These are phyloP conservation scores for Macrolepiota albuminosa DNA, from an alignment of 768 basidiomycete species.

Conservation along the genomic window DNA sequence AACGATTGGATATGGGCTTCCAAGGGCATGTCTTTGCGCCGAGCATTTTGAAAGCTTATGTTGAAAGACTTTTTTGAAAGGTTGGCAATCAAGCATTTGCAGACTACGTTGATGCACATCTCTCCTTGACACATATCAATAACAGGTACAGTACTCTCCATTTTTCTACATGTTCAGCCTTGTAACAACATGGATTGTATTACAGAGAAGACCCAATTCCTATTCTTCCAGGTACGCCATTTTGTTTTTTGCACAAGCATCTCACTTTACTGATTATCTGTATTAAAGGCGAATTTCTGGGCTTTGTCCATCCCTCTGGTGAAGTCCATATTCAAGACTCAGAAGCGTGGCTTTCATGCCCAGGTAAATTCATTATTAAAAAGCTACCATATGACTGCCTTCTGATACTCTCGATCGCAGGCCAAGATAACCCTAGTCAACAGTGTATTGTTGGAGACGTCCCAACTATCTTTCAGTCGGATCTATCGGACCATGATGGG, in stretches of 20 bases:
- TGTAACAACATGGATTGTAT: not conserved
- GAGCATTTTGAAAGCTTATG: not conserved
- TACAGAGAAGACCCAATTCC: slow-evolving; percentile 26
- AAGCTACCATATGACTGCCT: not conserved
- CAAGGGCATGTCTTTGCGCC: slow-evolving; percentile 11
- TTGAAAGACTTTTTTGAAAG: slow-evolving; percentile 14
- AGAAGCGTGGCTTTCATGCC: slow-evolving; percentile 16
- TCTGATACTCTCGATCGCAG: slow-evolving; percentile 21
- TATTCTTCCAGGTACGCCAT: slow-evolving; percentile 19
- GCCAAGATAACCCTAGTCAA: slow-evolving; percentile 52
- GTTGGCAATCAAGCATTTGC: slow-evolving; percentile 54
- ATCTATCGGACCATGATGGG: slow-evolving; percentile 44
- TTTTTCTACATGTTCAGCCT: not conserved
- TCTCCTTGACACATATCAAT: slow-evolving; percentile 42
- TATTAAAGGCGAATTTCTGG: slow-evolving; percentile 23
- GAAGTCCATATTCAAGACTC: slow-evolving; percentile 22
- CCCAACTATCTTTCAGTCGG: slow-evolving; percentile 39
- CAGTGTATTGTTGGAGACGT: slow-evolving; percentile 53
- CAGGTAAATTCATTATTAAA: slow-evolving; percentile 2
- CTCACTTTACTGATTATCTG: not conserved
- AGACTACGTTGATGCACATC: slow-evolving; percentile 42
- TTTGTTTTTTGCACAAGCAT: not conserved
- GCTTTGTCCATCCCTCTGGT: slow-evolving; percentile 31
- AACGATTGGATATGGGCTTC: slow-evolving; percentile 17
- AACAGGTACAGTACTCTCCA: slow-evolving; percentile 26